phyloP scores from a whole-genome alignment of 116 monocot genomes.

The Trichopus zeylanicus region DNA sequence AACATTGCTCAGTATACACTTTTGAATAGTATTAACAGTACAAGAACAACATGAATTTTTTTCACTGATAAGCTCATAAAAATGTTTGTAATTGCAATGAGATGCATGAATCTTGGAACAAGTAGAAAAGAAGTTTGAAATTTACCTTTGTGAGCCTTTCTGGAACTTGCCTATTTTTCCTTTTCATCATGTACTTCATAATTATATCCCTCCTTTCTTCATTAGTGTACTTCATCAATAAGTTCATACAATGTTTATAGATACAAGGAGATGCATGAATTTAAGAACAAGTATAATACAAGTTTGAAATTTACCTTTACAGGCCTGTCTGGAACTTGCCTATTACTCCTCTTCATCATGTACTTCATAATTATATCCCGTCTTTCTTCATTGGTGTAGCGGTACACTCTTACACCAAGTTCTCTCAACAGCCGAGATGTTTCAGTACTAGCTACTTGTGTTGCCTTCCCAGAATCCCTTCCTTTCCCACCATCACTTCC shows the following conservation, averaged over 20 bases:
- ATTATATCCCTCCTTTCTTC: conserved; percentile 33
- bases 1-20: too few species aligned
- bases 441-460: conserved; percentile 16
- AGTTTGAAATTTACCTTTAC: conserved; percentile 9
- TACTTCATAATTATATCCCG: conserved; percentile 28
- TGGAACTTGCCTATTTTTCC: conserved; percentile 14
- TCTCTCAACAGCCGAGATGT: conserved; percentile 15
- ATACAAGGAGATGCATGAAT: not conserved
- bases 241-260: too few species aligned
- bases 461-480: conserved; percentile 12
- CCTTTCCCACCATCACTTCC: not conserved
- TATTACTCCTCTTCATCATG: conserved; percentile 21
- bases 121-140: not conserved
- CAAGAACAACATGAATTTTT: not conserved
- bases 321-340: conserved; percentile 13
- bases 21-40: too few species aligned
- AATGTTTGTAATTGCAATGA: not conserved
- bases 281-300: not conserved
- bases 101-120: not conserved
- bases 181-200: conserved; percentile 25
- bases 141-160: conserved; percentile 17
- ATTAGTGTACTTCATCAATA: too few species aligned
- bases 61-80: not conserved
- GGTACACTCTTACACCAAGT: conserved; percentile 20
- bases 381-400: conserved; percentile 25